Evolutionary conservation across 2,329 filamentous ascomycete genomes (phyloP).

Genomic region (Fusarium nygamai): DNA sequence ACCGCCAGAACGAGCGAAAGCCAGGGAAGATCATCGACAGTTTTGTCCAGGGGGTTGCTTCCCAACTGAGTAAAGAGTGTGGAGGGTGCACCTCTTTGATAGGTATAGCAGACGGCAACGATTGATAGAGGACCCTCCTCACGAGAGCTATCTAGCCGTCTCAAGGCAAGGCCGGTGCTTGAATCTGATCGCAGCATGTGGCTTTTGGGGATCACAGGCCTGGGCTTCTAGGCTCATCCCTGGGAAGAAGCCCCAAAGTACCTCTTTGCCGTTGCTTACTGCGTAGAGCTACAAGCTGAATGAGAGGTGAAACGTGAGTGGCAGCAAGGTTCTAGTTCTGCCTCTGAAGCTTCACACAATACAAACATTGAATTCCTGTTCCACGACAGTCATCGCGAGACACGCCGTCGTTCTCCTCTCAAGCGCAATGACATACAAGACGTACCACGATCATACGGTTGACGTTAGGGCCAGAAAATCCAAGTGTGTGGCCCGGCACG

Average conservation of each 20-base stretch:
- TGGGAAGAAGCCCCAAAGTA: slow-evolving; percentile 13
- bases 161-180: slow-evolving; percentile 32
- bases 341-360: slow-evolving; percentile 15
- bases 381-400: neutral
- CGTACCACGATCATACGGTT: slow-evolving; percentile 44
- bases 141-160: slow-evolving; percentile 29
- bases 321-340: slow-evolving; percentile 30
- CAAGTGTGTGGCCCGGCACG: slow-evolving; percentile 17
- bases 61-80: slow-evolving; percentile 17
- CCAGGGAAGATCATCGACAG: slow-evolving; percentile 32
- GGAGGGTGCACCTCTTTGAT: slow-evolving; percentile 23
- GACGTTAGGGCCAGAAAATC: slow-evolving; percentile 7
- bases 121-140: slow-evolving; percentile 33
- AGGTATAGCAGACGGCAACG: slow-evolving; percentile 38
- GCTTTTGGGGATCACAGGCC: slow-evolving; percentile 43
- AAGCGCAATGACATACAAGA: slow-evolving; percentile 29
- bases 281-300: slow-evolving; percentile 9
- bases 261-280: neutral
- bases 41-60: slow-evolving; percentile 24
- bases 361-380: slow-evolving; percentile 8
- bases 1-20: slow-evolving; percentile 34
- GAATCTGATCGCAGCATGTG: slow-evolving; percentile 44
- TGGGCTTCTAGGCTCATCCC: slow-evolving; percentile 37
- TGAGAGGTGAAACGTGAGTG: neutral
- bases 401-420: neutral